These are phyloP conservation scores for Plasmodium inui DNA, from an alignment of 169 alveolate genomes.

Conservation along the genomic window DNA sequence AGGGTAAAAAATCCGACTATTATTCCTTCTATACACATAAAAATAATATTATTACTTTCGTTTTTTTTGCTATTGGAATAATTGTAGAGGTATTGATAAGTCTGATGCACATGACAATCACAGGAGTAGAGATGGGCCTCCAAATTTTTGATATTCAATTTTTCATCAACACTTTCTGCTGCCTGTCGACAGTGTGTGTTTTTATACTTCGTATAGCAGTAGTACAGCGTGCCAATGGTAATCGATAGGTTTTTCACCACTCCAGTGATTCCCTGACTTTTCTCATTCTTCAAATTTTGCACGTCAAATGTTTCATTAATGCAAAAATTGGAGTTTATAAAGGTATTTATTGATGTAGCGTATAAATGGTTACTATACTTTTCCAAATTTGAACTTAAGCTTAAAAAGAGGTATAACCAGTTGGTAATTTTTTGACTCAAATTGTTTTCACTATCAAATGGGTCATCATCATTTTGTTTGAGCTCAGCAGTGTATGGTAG, in stretches of 20 bases:
- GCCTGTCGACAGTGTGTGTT: slow-evolving; percentile 25
- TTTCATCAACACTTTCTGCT: slow-evolving; percentile 15
- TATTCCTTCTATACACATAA: slow-evolving; percentile 73
- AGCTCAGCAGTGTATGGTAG: background rate
- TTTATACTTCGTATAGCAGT: slow-evolving; percentile 63
- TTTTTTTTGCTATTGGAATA: slow-evolving; percentile 72
- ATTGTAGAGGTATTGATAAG: slow-evolving; percentile 59
- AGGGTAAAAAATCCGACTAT: slow-evolving; percentile 61
- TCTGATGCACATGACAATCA: slow-evolving; percentile 70
- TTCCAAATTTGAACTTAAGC: slow-evolving; percentile 64
- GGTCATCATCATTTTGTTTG: background rate
- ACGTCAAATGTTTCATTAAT: slow-evolving; percentile 39
- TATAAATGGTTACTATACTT: slow-evolving; percentile 74
- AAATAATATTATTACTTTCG: slow-evolving; percentile 67
- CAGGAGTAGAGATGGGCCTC: slow-evolving; percentile 54
- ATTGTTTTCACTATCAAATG: slow-evolving; percentile 18
- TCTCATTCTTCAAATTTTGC: slow-evolving; percentile 46
- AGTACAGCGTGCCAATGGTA: slow-evolving; percentile 64
- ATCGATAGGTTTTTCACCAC: slow-evolving; percentile 49
- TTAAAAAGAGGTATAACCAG: slow-evolving; percentile 52
- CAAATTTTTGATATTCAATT: slow-evolving; percentile 27
- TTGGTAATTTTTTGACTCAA: slow-evolving; percentile 25
- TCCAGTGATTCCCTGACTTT: slow-evolving; percentile 66
- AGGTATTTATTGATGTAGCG: slow-evolving; percentile 53
- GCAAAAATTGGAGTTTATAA: slow-evolving; percentile 12